Conservation (phyloP, 2,329 filamentous ascomycete genomes). For the Emergomyces africanus region DNA sequence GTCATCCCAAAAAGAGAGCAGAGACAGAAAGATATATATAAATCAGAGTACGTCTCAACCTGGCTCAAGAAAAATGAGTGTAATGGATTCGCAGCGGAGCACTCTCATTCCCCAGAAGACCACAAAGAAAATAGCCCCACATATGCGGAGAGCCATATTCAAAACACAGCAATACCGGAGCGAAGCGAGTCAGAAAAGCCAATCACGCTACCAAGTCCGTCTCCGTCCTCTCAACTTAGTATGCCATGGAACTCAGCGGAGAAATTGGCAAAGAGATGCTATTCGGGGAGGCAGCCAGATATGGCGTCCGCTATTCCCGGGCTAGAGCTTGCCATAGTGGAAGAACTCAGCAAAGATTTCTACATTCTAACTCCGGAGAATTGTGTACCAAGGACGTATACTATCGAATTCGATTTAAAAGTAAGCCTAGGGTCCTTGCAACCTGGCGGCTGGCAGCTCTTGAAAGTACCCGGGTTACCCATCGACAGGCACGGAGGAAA, state of each 20-base stretch:
- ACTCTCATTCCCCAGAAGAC: neutral
- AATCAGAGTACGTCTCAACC: neutral
- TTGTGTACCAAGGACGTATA: neutral
- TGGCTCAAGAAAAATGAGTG: neutral
- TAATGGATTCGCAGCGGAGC: neutral
- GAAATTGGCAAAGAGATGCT: conserved; percentile 3
- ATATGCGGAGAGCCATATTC: neutral
- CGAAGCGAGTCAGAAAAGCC: neutral
- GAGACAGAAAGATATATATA: neutral
- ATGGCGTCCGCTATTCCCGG: neutral
- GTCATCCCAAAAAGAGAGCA: neutral
- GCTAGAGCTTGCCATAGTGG: neutral
- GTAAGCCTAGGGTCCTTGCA: neutral
- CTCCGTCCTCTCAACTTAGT: conserved; percentile 11
- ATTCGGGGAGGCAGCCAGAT: neutral
- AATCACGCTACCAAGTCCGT: conserved; percentile 11
- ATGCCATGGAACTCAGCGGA: conserved; percentile 12
- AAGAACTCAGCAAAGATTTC: neutral
- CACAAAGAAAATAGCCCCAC: neutral
- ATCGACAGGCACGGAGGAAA: neutral
- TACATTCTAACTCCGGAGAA: neutral
- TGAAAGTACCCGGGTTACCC: conserved; percentile 1
- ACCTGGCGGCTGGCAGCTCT: neutral
- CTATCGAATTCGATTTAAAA: neutral
- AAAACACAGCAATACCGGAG: neutral